These are phyloP conservation scores for Amaranthus hypochondriacus DNA, from an alignment of 148 eudicot genomes.

Conservation along the genomic window DNA sequence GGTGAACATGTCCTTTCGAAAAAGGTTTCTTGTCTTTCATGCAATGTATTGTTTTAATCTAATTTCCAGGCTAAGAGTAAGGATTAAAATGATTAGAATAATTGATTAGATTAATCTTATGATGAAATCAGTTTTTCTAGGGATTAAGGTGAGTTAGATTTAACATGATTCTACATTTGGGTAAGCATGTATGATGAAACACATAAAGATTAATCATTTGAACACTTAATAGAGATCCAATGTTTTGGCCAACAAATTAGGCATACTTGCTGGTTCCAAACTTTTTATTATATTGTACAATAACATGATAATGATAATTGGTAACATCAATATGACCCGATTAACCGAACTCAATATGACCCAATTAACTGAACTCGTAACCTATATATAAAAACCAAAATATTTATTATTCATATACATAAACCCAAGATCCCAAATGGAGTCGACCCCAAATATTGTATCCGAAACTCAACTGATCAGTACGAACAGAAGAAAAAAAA, in stretches of 20 bases:
- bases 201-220: background rate
- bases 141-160: background rate
- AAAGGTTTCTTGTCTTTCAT: conserved; percentile 22
- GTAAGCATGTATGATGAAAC: background rate
- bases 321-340: too few relatives aligned
- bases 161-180: background rate
- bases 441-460: too few relatives aligned
- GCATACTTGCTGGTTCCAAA: background rate
- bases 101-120: background rate
- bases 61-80: background rate
- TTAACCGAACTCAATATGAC: too few relatives aligned
- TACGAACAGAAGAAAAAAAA: too few relatives aligned
- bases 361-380: too few relatives aligned
- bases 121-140: background rate
- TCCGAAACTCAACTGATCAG: too few relatives aligned
- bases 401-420: too few relatives aligned
- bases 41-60: conserved; percentile 1
- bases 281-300: background rate
- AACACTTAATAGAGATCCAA: too few relatives aligned
- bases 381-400: too few relatives aligned
- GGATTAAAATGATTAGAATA: background rate
- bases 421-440: too few relatives aligned
- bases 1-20: background rate
- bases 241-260: conserved; percentile 17
- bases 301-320: too few relatives aligned